phyloP scores from a whole-genome alignment of 768 basidiomycete species.

The Kwoniella europaea region DNA sequence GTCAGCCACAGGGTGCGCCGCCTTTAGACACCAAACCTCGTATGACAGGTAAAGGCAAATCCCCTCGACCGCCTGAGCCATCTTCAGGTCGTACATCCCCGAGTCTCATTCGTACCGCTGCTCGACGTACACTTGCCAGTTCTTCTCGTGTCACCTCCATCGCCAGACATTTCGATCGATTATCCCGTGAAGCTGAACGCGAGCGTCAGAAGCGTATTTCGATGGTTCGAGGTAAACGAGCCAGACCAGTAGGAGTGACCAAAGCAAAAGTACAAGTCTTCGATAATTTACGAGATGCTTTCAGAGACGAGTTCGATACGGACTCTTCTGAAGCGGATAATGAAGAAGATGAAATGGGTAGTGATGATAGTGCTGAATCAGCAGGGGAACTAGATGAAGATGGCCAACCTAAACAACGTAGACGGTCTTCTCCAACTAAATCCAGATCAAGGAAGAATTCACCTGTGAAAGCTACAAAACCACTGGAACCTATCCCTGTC shows the following conservation, averaged over 20 bases:
- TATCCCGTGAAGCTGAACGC: conserved; percentile 68
- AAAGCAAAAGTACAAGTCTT: conserved; percentile 86
- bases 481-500: conserved; percentile 26
- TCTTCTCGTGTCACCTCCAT: conserved; percentile 78
- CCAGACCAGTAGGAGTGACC: conserved; percentile 87
- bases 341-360: conserved; percentile 66
- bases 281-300: conserved; percentile 87
- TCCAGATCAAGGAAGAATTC: conserved; percentile 16
- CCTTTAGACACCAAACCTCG: conserved; percentile 33
- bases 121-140: conserved; percentile 64
- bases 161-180: conserved; percentile 85
- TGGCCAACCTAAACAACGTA: conserved; percentile 10
- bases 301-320: conserved; percentile 71
- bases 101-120: conserved; percentile 54
- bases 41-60: conserved; percentile 52
- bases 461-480: conserved; percentile 29
- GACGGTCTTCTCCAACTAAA: conserved; percentile 28
- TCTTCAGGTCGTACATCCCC: conserved; percentile 30
- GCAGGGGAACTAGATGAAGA: conserved; percentile 18
- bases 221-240: conserved; percentile 82
- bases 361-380: conserved; percentile 48
- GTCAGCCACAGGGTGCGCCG: not conserved
- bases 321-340: conserved; percentile 68
- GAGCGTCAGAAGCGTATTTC: conserved; percentile 67
- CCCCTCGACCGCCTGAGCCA: conserved; percentile 30